Evolutionary conservation across 495 filamentous ascomycete species (phyloP).

Genomic region (Cercophora sp.): DNA sequence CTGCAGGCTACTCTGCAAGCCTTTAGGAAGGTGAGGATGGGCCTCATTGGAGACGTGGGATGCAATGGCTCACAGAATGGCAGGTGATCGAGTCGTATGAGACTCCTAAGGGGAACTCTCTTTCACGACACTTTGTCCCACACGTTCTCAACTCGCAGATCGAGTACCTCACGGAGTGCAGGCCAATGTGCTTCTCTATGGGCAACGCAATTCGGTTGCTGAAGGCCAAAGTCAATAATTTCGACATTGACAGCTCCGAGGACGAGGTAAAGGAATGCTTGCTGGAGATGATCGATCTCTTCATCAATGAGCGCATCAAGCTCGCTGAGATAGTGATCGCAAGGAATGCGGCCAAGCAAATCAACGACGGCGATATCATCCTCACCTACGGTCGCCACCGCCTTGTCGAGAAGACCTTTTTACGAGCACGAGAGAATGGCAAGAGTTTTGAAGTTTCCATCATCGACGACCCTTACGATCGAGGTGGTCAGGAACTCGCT

Average conservation of each 20-base stretch:
- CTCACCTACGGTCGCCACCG: slow-evolving; percentile 87
- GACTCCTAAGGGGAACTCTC: slow-evolving; percentile 74
- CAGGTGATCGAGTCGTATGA: slow-evolving; percentile 89
- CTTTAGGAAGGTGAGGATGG: slow-evolving; percentile 73
- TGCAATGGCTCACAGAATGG: slow-evolving; percentile 8
- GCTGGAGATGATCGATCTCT: slow-evolving; percentile 76
- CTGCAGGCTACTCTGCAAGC: slow-evolving; percentile 82
- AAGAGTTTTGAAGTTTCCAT: slow-evolving; percentile 79
- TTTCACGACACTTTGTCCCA: slow-evolving; percentile 87
- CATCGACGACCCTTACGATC: slow-evolving; percentile 79
- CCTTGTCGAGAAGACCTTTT: slow-evolving; percentile 73
- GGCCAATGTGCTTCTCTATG: slow-evolving; percentile 88
- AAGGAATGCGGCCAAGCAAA: slow-evolving; percentile 61
- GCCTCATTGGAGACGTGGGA: background rate
- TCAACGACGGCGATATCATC: slow-evolving; percentile 74
- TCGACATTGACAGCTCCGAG: slow-evolving; percentile 80
- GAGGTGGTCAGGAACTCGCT: slow-evolving; percentile 66
- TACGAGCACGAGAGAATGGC: slow-evolving; percentile 55
- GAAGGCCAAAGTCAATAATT: slow-evolving; percentile 79
- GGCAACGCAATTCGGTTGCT: slow-evolving; percentile 94
- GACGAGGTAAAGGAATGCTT: slow-evolving; percentile 70
- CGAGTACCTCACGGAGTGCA: slow-evolving; percentile 85
- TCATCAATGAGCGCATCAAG: slow-evolving; percentile 85
- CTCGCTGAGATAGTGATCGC: slow-evolving; percentile 83
- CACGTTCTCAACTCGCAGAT: slow-evolving; percentile 91